Evolutionary conservation across 306 rosid genomes (phyloP), one percentile per base, ranked within the genome.

Genomic region (Notholithocarpus densiflorus): DNA sequence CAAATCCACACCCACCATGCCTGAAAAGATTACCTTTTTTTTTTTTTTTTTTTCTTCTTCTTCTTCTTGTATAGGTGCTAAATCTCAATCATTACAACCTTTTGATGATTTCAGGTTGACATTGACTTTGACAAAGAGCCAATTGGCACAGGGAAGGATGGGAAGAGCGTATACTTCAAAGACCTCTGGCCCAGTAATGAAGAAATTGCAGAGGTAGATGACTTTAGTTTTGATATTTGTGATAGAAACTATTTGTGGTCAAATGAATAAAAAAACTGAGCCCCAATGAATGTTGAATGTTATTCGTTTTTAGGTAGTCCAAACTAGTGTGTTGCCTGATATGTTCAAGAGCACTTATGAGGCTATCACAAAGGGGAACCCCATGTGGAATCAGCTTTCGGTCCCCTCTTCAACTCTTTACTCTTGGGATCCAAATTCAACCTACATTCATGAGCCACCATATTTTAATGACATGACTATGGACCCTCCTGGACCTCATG

Each of bases 111-210:
- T 27, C 76, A 80, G 91, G 89, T 82, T 77, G 89, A 85, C 80
- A 83, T 85, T 72, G 83, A 85, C 75, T 88, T 88, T 59, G 76
- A 75, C 2, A 76, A 70, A 75, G 84, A 88, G 54, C 87, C 91
- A 68, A 70, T 85, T 34, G 91, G 84, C 69, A 75, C 19, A 31
- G 84, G 82, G 62, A 84, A 87, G 71, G 82, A 87, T 71, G 83
- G 86, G 17, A 82, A 64, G 17, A 45, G 29, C 52, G 86, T 87
- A 43, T 89, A 56, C 73, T 82, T 80, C 14, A 84, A 53, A 77
- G 86, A 89, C 73, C 78, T 89, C 26, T 86, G 89, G 87, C 92
- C 92, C 10, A 74, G 81, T 75, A 86, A 76, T 23, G 77, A 89
- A 75, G 88, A 86, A 75, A 80, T 89, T 26, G 74, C 83, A 19